Percentiles rank a stretch among this genome's conserved stretches.
phyloP scores from a whole-genome alignment of 2,329 filamentous ascomycete species.

The Fusarium tuaranense region DNA sequence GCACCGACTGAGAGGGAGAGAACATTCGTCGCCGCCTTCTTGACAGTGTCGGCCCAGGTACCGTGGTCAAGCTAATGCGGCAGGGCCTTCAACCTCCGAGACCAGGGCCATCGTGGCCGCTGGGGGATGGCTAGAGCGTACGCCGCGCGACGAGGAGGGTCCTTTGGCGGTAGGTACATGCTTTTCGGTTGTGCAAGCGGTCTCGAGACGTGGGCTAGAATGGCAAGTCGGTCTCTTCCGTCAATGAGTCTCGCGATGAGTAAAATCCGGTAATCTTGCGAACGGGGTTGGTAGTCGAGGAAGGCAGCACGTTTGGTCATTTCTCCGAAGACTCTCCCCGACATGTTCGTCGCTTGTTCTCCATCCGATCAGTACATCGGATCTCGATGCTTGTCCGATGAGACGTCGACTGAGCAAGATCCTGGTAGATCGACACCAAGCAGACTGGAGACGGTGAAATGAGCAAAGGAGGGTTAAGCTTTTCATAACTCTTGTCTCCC shows the following conservation, averaged over 20 bases:
- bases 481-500: constrained; percentile 34
- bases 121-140: constrained; percentile 28
- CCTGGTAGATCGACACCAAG: constrained; percentile 31
- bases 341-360: constrained; percentile 14
- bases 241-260: constrained; percentile 2
- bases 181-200: constrained; percentile 3
- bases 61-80: constrained; percentile 39
- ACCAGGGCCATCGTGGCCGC: constrained; percentile 35
- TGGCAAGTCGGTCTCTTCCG: constrained; percentile 6
- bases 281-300: neutral
- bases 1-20: constrained; percentile 25
- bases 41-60: constrained; percentile 37
- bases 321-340: constrained; percentile 18
- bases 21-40: constrained; percentile 23
- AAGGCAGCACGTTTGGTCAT: constrained; percentile 3
- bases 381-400: constrained; percentile 34
- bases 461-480: constrained; percentile 37
- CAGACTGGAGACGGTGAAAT: constrained; percentile 36
- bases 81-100: constrained; percentile 37
- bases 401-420: constrained; percentile 10
- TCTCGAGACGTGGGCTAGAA: constrained; percentile 10
- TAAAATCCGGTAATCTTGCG: constrained; percentile 5
- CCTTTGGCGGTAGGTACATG: constrained; percentile 20
- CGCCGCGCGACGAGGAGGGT: constrained; percentile 13
- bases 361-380: constrained; percentile 14